Evolutionary conservation across 345 rosid species (phyloP), one percentile per base, ranked within the genome.

Genomic region (Camelina sativa): DNA sequence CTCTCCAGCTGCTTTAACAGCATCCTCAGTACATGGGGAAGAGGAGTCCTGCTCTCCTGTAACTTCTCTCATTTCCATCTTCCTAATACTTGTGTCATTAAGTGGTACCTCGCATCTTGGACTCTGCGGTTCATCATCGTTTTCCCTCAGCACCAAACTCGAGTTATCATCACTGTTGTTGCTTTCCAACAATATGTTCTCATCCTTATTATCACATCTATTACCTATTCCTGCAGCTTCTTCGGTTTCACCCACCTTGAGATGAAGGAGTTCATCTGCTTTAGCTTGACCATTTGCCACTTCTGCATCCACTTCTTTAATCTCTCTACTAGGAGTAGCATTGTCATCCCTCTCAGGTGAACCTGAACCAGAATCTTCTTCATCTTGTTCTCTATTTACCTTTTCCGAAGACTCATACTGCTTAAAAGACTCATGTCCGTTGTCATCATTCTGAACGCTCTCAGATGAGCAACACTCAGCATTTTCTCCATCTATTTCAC

Each of bases 11-110:
- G 9, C 60, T 69, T 63, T 79, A 7, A 57, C 79, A n/a, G 41
- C 56, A 7, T 74, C 82, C 1, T 65, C 47, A 20, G 3, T 4
- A 53, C 35, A 44, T 8, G 77, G 62, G 7, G 70, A 58, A 68
- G 75, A 57, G 54, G 75, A 63, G 54, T 82, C 88, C 54, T 76
- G 82, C 23, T 80, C 77, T 68, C 82, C 88, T 56, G 53, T 78
- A 72, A 85, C 91, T 74, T 83, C 82, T 32, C 77, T 82, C 61
- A 76, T 74, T 62, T 84, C 85, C 90, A 88, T 85, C 76, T 66
- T 47, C 37, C 71, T 68, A 70, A 78, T 34, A 58, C 71, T 62
- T 79, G 48, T 60, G 59, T 86, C 85, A 80, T 76, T 63, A 34
- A 61, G 58, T 69, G 62, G 71, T 32, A 17, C 48, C 57, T 74